phyloP scores from a whole-genome alignment of 768 basidiomycete species.

The Auricularia heimuer region DNA sequence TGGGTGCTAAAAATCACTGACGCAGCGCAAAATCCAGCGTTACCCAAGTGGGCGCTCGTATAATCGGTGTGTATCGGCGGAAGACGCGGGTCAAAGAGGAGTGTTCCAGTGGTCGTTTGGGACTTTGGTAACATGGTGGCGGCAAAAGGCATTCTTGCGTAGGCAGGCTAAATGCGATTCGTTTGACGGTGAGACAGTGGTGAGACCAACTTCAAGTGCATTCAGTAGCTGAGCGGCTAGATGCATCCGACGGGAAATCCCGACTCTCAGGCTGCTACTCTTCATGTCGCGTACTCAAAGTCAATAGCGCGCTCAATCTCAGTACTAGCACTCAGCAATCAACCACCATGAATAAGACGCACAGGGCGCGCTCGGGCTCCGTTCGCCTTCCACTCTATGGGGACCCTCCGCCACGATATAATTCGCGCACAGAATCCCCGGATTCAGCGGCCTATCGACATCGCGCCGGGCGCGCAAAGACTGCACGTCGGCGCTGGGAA shows the following conservation, averaged over 20 bases:
- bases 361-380: not conserved
- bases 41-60: too few relatives aligned
- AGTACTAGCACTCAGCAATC: not conserved
- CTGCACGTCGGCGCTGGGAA: not conserved
- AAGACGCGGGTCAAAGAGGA: too few relatives aligned
- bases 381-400: not conserved
- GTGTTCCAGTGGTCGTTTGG: too few relatives aligned
- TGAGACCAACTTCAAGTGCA: too few relatives aligned
- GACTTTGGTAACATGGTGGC: too few relatives aligned
- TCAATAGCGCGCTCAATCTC: not conserved
- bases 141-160: too few relatives aligned
- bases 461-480: not conserved
- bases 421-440: not conserved
- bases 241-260: not conserved
- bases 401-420: not conserved
- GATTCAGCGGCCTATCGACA: not conserved
- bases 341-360: not conserved
- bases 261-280: not conserved
- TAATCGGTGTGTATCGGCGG: too few relatives aligned
- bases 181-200: too few relatives aligned
- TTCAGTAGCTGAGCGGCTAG: too few relatives aligned
- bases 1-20: too few relatives aligned
- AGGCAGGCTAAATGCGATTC: too few relatives aligned
- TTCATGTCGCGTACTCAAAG: not conserved
- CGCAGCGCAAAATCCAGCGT: too few relatives aligned